Percentiles rank a stretch among this genome's conserved stretches.
Evolutionary conservation across 176 grass and related monocot species (phyloP).

Genomic region (Aegilops longissima): DNA sequence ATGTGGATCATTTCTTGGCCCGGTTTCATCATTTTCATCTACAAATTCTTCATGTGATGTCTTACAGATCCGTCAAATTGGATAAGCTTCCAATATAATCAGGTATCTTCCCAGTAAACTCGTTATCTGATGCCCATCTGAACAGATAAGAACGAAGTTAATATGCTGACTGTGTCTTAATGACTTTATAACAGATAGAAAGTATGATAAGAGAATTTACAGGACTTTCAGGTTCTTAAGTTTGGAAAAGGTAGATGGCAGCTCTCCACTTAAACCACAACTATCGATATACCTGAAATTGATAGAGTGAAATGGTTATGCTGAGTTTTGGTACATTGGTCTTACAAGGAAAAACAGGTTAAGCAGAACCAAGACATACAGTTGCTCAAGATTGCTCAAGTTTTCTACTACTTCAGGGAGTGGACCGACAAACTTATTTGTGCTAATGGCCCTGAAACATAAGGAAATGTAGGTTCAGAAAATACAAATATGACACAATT

Average conservation of each 20-base stretch:
- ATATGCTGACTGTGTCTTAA: neutral
- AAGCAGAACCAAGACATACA: slow-evolving; percentile 22
- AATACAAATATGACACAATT: neutral
- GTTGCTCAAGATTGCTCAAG: slow-evolving; percentile 34
- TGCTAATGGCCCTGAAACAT: slow-evolving; percentile 25
- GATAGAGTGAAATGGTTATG: neutral
- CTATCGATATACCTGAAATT: slow-evolving; percentile 46
- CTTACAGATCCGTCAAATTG: slow-evolving; percentile 25
- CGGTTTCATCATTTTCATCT: neutral
- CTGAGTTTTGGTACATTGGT: neutral
- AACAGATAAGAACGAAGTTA: neutral
- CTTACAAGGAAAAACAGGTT: neutral
- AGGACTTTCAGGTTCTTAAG: slow-evolving; percentile 17
- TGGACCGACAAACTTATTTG: slow-evolving; percentile 49
- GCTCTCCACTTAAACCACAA: slow-evolving; percentile 38
- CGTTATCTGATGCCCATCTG: slow-evolving; percentile 43
- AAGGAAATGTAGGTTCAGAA: neutral
- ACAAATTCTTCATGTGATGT: neutral
- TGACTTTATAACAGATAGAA: neutral
- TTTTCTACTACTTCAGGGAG: slow-evolving; percentile 47
- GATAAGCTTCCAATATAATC: slow-evolving; percentile 43
- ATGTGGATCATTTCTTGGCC: neutral
- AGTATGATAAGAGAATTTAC: slow-evolving; percentile 19
- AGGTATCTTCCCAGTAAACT: slow-evolving; percentile 48
- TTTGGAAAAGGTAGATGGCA: slow-evolving; percentile 40